Percentiles rank a stretch among this genome's conserved stretches.
These are phyloP conservation scores for Xylariaceae sp. DNA, from an alignment of 2,329 filamentous ascomycete species.

Conservation along the genomic window DNA sequence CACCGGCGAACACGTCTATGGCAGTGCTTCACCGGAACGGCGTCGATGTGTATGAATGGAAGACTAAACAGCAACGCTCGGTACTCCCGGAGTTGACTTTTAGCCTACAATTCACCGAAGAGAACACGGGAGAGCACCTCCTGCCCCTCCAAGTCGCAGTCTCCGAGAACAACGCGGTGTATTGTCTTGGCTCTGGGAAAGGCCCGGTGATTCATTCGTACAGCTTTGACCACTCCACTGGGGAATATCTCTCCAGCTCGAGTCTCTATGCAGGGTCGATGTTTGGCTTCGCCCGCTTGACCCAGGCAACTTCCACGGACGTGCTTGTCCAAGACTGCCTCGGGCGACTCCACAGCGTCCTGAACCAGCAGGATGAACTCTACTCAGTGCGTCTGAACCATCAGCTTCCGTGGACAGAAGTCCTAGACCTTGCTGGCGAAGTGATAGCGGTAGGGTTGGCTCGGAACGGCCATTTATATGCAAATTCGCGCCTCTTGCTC, in stretches of 20 bases:
- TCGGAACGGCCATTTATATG: conserved; percentile 69
- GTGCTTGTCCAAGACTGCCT: conserved; percentile 36
- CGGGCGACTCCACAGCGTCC: conserved; percentile 37
- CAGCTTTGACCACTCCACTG: conserved; percentile 13
- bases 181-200: conserved; percentile 20
- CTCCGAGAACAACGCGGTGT: conserved; percentile 19
- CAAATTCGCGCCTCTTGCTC: conserved; percentile 63
- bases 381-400: conserved; percentile 32
- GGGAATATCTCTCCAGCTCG: conserved; percentile 12
- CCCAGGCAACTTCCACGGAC: conserved; percentile 21
- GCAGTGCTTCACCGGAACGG: conserved; percentile 62
- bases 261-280: conserved; percentile 22
- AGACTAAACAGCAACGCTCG: conserved; percentile 48
- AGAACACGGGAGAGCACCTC: conserved; percentile 14
- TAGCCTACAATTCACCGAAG: conserved; percentile 31
- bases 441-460: conserved; percentile 57
- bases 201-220: conserved; percentile 17
- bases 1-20: conserved; percentile 54
- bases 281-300: conserved; percentile 23
- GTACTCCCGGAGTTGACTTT: conserved; percentile 34
- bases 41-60: conserved; percentile 64
- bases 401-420: conserved; percentile 46
- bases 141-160: conserved; percentile 23
- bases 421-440: conserved; percentile 33
- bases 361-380: conserved; percentile 23